Base-by-base conservation (phyloP, 805 yeast species). In the Yamadazyma nakazawae region DNA sequence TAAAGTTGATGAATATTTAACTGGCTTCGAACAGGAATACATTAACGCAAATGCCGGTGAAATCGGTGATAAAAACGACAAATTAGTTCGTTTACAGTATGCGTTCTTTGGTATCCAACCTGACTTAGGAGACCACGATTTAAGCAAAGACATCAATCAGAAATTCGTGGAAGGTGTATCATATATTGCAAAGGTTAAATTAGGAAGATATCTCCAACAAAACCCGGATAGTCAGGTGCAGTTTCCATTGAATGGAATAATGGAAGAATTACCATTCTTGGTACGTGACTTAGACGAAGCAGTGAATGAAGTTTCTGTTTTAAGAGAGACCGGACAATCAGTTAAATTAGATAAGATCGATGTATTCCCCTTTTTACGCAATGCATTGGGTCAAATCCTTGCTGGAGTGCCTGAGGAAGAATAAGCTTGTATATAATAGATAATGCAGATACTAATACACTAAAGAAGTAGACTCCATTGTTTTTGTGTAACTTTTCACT, bases 21-120 rank as follows among this genome's bases (percentile, higher is more conserved):
- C 70, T 7, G 82, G 80, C 32, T 88, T 89, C 65, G 73, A 73
- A 52, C 58, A 70, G 30, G 67, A 73, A 45, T 90, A 86, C 64
- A 62, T 88, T 32, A 70, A 57, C n/a, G 66, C 69, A 6, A 78
- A 80, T 30, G 74, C 70, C 32, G 46, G 83, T 69, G 62, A 88
- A 77, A 62, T 72, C 32, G 72, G 45, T 16, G 85, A 78, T 50
- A 77, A 79, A 64, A 81, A 80, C 59, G 89, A 82, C 45, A 81
- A 81, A 58, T 72, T 91, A 48, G 82, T 81, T 47, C 81, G 98
- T 61, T 76, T 90, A 56, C 96, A 88, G 63, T 80, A 75, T 55
- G 91, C 96, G 0, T 63, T 89, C 25, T 91, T 82, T 60, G 97
- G 97, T n/a, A 85, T 90, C 46, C 81, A 82, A 49, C 88, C 87